A percentile compares a stretch with the other conserved stretches of the same genome.
These are phyloP conservation scores for Dryas alaskensis DNA, from an alignment of 306 rosid species.

Conservation along the genomic window DNA sequence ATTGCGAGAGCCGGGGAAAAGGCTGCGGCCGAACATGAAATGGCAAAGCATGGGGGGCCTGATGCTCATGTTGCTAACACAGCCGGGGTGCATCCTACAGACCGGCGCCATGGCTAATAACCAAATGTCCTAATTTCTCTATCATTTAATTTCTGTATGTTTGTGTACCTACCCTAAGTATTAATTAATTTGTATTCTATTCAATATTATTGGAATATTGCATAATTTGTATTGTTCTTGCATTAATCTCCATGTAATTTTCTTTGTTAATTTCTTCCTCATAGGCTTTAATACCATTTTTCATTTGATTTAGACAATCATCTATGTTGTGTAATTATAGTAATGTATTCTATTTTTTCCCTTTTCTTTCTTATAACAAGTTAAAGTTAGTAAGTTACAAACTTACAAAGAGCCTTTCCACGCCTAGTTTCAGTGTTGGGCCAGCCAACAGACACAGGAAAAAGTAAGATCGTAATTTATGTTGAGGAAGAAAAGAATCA, in stretches of 20 bases:
- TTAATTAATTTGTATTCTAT: background rate
- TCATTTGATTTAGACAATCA: background rate
- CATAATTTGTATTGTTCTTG: background rate
- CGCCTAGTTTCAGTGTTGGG: no score
- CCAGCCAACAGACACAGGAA: no score
- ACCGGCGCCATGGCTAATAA: background rate
- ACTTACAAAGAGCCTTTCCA: no score
- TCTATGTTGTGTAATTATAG: background rate
- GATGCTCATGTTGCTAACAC: background rate
- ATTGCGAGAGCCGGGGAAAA: slow-evolving; percentile 26
- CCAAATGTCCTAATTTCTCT: background rate
- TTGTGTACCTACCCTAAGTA: background rate
- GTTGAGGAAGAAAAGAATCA: no score
- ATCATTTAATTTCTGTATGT: background rate
- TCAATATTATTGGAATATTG: background rate
- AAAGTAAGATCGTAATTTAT: no score
- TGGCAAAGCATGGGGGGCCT: slow-evolving; percentile 24
- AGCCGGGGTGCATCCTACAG: background rate
- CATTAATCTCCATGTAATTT: background rate
- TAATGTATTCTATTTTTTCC: background rate
- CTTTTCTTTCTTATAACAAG: background rate
- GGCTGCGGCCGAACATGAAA: slow-evolving; percentile 27
- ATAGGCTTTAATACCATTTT: background rate
- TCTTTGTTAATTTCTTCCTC: background rate
- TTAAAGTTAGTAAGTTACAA: no score